Evolutionary conservation across 2,329 filamentous ascomycete species (phyloP).

Genomic region (Penicillium hesseltinei): DNA sequence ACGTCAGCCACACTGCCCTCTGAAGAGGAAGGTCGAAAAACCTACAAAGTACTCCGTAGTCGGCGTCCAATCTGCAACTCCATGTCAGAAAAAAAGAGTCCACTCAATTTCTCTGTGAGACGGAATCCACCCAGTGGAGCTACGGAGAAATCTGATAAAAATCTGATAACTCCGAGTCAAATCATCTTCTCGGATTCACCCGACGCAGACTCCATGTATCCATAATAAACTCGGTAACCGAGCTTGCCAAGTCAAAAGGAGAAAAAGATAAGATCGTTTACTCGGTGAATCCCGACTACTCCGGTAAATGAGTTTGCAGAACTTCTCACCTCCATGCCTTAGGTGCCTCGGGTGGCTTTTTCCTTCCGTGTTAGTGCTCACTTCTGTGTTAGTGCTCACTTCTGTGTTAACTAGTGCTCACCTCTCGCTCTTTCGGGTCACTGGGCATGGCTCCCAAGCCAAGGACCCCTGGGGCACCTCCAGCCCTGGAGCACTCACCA

Average conservation of each 20-base stretch:
- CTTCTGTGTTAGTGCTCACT: background rate
- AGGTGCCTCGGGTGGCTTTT: background rate
- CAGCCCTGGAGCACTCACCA: background rate
- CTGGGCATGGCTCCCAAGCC: background rate
- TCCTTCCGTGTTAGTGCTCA: background rate
- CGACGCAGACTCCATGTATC: constrained; percentile 16
- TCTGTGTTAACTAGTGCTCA: background rate
- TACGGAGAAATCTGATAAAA: constrained; percentile 25
- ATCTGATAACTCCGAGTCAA: constrained; percentile 22
- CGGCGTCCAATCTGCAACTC: background rate
- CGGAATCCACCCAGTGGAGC: constrained; percentile 24
- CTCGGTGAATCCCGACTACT: background rate
- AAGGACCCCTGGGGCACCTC: background rate
- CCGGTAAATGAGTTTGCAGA: background rate
- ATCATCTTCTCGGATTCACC: constrained; percentile 15
- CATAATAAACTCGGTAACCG: constrained; percentile 21
- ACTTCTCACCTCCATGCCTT: background rate
- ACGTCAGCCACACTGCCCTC: constrained; percentile 2
- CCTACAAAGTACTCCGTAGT: background rate
- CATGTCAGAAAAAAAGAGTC: background rate
- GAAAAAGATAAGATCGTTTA: constrained; percentile 9
- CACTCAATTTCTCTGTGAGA: constrained; percentile 7
- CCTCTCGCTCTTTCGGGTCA: background rate
- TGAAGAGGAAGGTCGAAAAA: background rate
- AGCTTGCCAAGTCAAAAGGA: constrained; percentile 16